Percentiles rank a stretch among this genome's conserved stretches.
Conservation (phyloP, 2,329 filamentous ascomycete species). For the Lasiodiplodia sp. region DNA sequence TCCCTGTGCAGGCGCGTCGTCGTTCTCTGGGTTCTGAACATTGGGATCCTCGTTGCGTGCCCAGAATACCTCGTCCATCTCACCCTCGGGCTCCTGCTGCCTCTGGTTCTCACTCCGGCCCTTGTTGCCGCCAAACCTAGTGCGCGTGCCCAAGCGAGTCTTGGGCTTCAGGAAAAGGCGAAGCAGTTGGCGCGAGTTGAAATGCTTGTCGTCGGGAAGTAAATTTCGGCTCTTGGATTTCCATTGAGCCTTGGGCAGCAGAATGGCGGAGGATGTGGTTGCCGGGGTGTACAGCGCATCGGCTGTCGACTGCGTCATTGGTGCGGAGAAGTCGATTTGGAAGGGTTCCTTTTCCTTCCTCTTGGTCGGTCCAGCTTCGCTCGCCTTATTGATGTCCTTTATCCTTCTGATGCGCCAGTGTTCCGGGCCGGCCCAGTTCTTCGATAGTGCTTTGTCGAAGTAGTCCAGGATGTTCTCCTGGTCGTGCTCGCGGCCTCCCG, state of each 20-base stretch:
- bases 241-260: constrained; percentile 91
- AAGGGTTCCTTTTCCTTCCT: constrained; percentile 97
- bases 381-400: constrained; percentile 73
- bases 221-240: constrained; percentile 92
- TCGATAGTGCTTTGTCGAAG: constrained; percentile 94
- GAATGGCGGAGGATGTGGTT: constrained; percentile 80
- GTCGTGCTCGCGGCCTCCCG: constrained; percentile 70
- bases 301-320: constrained; percentile 73
- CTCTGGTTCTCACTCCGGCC: constrained; percentile 33
- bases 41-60: constrained; percentile 56
- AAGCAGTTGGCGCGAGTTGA: constrained; percentile 90
- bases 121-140: constrained; percentile 40
- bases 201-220: constrained; percentile 96
- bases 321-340: constrained; percentile 85
- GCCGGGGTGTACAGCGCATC: constrained; percentile 84
- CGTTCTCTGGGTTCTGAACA: constrained; percentile 49
- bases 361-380: constrained; percentile 63
- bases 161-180: constrained; percentile 95
- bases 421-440: constrained; percentile 98
- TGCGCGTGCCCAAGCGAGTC: constrained; percentile 77
- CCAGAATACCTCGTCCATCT: constrained; percentile 97
- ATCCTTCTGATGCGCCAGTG: constrained; percentile 98
- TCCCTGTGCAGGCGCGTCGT: constrained; percentile 43
- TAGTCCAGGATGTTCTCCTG: constrained; percentile 98
- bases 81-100: constrained; percentile 67